Evolutionary conservation across 116 monocot genomes (phyloP).

Genomic region (Dioscorea cayenensis): DNA sequence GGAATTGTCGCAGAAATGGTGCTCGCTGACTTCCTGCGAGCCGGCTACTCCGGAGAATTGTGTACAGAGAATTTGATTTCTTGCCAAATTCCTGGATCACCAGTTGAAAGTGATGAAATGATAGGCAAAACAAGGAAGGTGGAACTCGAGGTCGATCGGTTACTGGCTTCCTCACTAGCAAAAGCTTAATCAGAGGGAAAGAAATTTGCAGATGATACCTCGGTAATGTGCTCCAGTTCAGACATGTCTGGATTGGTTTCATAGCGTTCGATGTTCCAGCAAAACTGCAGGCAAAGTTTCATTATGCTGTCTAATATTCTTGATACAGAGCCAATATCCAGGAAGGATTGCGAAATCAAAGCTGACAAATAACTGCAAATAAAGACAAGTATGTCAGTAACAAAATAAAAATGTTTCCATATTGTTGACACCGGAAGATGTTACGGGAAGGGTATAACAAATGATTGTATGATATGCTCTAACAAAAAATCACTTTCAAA

Average conservation of each 20-base stretch:
- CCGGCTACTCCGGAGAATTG: slow-evolving; percentile 79
- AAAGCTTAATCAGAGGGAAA: background rate
- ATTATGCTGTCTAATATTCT: slow-evolving; percentile 96
- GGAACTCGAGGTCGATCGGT: background rate
- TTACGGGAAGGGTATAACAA: too few species aligned
- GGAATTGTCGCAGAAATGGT: slow-evolving; percentile 80
- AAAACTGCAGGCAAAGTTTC: slow-evolving; percentile 96
- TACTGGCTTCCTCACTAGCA: background rate
- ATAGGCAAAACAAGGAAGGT: background rate
- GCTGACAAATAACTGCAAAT: slow-evolving; percentile 77
- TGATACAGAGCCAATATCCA: slow-evolving; percentile 98
- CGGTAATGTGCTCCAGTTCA: slow-evolving; percentile 75
- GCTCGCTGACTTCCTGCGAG: slow-evolving; percentile 90
- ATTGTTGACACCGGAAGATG: too few species aligned
- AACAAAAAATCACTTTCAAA: too few species aligned
- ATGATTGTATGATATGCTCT: too few species aligned
- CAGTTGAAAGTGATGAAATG: background rate
- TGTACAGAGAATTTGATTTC: slow-evolving; percentile 93
- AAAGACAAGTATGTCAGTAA: background rate
- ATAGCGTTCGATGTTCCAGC: slow-evolving; percentile 76
- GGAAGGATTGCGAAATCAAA: slow-evolving; percentile 91
- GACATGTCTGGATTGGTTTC: slow-evolving; percentile 52
- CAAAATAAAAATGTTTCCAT: too few species aligned
- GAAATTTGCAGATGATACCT: slow-evolving; percentile 33
- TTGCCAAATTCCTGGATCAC: slow-evolving; percentile 79